Conservation (phyloP, 31 red algal genomes). For the Asparagopsis taxiformis region DNA sequence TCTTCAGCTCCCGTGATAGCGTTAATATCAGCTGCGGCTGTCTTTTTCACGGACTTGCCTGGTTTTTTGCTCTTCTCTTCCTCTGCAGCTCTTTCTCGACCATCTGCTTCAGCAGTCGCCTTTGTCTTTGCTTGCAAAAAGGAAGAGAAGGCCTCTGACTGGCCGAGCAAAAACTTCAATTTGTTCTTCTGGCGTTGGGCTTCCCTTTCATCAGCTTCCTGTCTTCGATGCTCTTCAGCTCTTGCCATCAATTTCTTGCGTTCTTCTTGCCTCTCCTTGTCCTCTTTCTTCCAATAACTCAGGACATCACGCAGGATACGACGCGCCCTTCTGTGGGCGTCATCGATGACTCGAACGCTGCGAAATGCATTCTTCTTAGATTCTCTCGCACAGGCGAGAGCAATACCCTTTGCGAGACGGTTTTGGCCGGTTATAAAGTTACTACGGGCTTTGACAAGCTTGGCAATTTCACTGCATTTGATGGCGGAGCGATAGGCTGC, state of each 20-base stretch:
- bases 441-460: slow-evolving; percentile 50
- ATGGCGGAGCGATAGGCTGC: slow-evolving; percentile 56
- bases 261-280: slow-evolving; percentile 86
- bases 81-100: slow-evolving; percentile 26
- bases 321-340: slow-evolving; percentile 67
- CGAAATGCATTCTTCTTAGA: slow-evolving; percentile 67
- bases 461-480: slow-evolving; percentile 78
- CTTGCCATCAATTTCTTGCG: slow-evolving; percentile 68
- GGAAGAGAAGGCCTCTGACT: slow-evolving; percentile 87
- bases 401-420: slow-evolving; percentile 55
- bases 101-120: slow-evolving; percentile 77
- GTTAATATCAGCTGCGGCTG: slow-evolving; percentile 57
- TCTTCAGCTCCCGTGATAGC: slow-evolving; percentile 78
- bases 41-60: slow-evolving; percentile 1
- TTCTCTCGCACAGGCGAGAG: slow-evolving; percentile 70
- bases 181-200: slow-evolving; percentile 94
- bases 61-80: slow-evolving; percentile 21
- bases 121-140: slow-evolving; percentile 89
- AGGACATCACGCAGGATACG: slow-evolving; percentile 83
- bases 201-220: slow-evolving; percentile 86
- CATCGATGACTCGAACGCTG: slow-evolving; percentile 79
- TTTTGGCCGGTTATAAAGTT: slow-evolving; percentile 46
- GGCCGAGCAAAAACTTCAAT: slow-evolving; percentile 89
- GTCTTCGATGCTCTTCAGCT: slow-evolving; percentile 68
- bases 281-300: slow-evolving; percentile 85